Conservation (phyloP, 768 basidiomycete genomes). For the Cytidiella melzeri region DNA sequence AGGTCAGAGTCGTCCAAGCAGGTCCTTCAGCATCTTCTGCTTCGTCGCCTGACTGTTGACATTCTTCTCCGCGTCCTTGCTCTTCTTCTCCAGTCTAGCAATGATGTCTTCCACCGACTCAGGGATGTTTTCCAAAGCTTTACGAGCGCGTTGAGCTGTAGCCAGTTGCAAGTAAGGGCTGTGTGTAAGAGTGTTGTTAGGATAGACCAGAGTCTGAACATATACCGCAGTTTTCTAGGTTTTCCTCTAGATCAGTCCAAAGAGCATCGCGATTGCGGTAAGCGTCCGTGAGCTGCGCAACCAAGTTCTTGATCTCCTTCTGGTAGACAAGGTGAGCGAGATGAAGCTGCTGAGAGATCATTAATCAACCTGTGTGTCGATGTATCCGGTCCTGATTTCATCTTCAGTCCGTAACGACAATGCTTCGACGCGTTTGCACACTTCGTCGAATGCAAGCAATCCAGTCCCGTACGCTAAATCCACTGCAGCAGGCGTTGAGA, state of each 20-base stretch:
- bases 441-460: slow-evolving; percentile 47
- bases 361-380: slow-evolving; percentile 36
- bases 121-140: slow-evolving; percentile 40
- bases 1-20: slow-evolving; percentile 15
- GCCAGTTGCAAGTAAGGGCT: not conserved
- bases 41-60: slow-evolving; percentile 17
- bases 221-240: slow-evolving; percentile 43
- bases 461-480: slow-evolving; percentile 31
- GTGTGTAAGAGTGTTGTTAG: slow-evolving; percentile 3
- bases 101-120: slow-evolving; percentile 47
- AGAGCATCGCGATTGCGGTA: slow-evolving; percentile 43
- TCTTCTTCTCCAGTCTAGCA: slow-evolving; percentile 46
- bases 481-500: slow-evolving; percentile 11
- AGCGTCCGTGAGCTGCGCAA: slow-evolving; percentile 42
- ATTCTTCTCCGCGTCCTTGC: slow-evolving; percentile 33
- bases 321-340: slow-evolving; percentile 18
- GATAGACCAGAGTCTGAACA: not conserved
- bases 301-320: slow-evolving; percentile 37
- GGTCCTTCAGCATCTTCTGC: slow-evolving; percentile 24
- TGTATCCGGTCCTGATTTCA: slow-evolving; percentile 33
- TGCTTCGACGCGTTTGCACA: slow-evolving; percentile 47
- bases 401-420: slow-evolving; percentile 38
- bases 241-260: slow-evolving; percentile 42
- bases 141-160: slow-evolving; percentile 39
- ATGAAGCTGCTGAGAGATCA: slow-evolving; percentile 7